These are phyloP conservation scores for Linaria vulgaris DNA, from an alignment of 257 asterid genomes.

Conservation along the genomic window DNA sequence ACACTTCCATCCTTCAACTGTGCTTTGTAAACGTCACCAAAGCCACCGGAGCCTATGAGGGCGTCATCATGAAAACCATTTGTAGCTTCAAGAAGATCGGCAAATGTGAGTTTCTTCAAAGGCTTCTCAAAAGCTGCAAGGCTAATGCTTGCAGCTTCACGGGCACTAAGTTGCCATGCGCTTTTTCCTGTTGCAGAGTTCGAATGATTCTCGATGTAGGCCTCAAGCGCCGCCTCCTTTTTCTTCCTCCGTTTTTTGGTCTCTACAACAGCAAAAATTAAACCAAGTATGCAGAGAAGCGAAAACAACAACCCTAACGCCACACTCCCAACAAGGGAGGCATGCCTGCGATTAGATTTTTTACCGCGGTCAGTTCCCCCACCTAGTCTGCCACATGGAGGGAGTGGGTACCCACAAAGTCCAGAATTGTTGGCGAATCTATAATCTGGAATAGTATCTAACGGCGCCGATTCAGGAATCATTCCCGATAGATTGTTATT, in stretches of 20 bases:
- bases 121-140: constrained; percentile 86
- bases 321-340: constrained; percentile 84
- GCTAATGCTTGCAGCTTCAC: constrained; percentile 74
- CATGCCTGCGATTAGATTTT: constrained; percentile 58
- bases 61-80: constrained; percentile 70
- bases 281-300: constrained; percentile 75
- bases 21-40: constrained; percentile 91
- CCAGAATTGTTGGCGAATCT: constrained; percentile 72
- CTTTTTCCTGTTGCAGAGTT: constrained; percentile 61
- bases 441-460: constrained; percentile 70
- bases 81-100: constrained; percentile 89
- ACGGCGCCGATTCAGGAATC: constrained; percentile 81
- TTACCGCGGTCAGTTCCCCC: constrained; percentile 32
- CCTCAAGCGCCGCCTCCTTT: constrained; percentile 78
- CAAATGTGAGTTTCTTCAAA: constrained; percentile 76
- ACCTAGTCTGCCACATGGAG: constrained; percentile 41
- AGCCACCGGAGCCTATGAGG: constrained; percentile 90
- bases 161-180: constrained; percentile 70
- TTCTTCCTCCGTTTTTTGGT: constrained; percentile 71
- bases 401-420: constrained; percentile 88
- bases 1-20: constrained; percentile 76
- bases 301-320: constrained; percentile 81
- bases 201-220: constrained; percentile 70
- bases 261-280: constrained; percentile 64
- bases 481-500: constrained; percentile 72